Percentiles rank a stretch among this genome's conserved stretches.
Conservation (phyloP, 257 asterid genomes). For the Solanum gandarillasii region DNA sequence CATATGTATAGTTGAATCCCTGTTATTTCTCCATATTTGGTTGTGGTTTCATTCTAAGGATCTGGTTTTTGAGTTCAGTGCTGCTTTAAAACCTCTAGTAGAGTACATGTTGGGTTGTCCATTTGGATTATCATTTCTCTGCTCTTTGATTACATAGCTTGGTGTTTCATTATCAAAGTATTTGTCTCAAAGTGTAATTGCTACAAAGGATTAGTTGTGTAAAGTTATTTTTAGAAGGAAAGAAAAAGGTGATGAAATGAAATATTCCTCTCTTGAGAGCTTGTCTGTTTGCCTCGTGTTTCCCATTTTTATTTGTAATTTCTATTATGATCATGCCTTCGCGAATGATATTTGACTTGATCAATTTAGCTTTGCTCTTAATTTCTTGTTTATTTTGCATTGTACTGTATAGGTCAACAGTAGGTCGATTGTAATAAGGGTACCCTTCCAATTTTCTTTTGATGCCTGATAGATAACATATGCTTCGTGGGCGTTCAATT, state of each 20-base stretch:
- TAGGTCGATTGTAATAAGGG: background rate
- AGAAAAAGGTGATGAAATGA: background rate
- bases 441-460: background rate
- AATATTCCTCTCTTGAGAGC: background rate
- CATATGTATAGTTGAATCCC: background rate
- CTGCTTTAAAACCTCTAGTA: background rate
- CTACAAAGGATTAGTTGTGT: background rate
- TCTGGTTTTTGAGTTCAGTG: background rate
- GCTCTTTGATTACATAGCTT: background rate
- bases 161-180: background rate
- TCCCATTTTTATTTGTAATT: background rate
- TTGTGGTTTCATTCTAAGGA: background rate
- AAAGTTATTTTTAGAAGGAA: background rate
- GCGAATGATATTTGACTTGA: background rate
- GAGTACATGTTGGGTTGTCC: background rate
- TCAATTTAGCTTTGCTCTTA: background rate
- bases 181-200: background rate
- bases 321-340: background rate
- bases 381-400: background rate
- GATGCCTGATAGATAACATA: background rate
- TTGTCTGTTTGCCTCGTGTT: background rate
- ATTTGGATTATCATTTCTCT: background rate
- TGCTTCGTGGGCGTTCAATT: background rate
- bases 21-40: background rate
- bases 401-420: background rate